A percentile compares a stretch with the other conserved stretches of the same genome.
These are phyloP conservation scores for Agrocybe pediades DNA, from an alignment of 768 basidiomycete genomes.

Conservation along the genomic window DNA sequence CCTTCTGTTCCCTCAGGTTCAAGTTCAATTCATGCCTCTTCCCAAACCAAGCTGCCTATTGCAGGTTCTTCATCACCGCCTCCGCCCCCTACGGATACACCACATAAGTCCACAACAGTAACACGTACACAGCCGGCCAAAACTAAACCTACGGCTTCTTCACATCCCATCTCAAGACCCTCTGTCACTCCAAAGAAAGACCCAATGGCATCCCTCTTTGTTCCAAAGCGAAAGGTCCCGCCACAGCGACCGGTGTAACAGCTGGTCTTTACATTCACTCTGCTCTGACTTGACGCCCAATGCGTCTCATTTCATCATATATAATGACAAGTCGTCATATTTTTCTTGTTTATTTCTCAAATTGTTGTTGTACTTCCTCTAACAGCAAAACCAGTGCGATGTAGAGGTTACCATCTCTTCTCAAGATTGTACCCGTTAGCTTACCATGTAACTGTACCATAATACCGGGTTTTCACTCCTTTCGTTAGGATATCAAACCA, in stretches of 20 bases:
- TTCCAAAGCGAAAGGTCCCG: slow-evolving; percentile 73
- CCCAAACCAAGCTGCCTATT: slow-evolving; percentile 8
- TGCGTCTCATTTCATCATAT: slow-evolving; percentile 14
- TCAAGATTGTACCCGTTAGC: slow-evolving; percentile 18
- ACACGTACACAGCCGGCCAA: slow-evolving; percentile 1
- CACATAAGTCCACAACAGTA: slow-evolving; percentile 10
- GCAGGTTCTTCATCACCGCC: not conserved
- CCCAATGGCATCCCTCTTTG: slow-evolving; percentile 64
- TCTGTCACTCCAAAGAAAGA: slow-evolving; percentile 55
- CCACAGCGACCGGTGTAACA: slow-evolving; percentile 49
- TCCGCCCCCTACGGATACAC: slow-evolving; percentile 17
- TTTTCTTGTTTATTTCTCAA: not conserved
- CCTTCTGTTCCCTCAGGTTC: slow-evolving; percentile 22
- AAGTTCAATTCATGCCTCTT: slow-evolving; percentile 16
- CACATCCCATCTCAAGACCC: slow-evolving; percentile 29
- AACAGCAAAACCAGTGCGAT: slow-evolving; percentile 3
- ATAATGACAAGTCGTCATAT: slow-evolving; percentile 7
- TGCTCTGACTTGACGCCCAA: slow-evolving; percentile 7
- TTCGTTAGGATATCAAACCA: slow-evolving; percentile 1
- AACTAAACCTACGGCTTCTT: slow-evolving; percentile 2
- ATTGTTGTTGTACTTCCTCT: slow-evolving; percentile 11
- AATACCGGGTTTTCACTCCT: slow-evolving; percentile 15
- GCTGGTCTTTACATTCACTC: not conserved
- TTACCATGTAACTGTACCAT: slow-evolving; percentile 17
- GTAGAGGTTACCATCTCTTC: slow-evolving; percentile 11